Base-by-base conservation (phyloP, 73 alveolate genomes). In the Uronychia setigera region DNA sequence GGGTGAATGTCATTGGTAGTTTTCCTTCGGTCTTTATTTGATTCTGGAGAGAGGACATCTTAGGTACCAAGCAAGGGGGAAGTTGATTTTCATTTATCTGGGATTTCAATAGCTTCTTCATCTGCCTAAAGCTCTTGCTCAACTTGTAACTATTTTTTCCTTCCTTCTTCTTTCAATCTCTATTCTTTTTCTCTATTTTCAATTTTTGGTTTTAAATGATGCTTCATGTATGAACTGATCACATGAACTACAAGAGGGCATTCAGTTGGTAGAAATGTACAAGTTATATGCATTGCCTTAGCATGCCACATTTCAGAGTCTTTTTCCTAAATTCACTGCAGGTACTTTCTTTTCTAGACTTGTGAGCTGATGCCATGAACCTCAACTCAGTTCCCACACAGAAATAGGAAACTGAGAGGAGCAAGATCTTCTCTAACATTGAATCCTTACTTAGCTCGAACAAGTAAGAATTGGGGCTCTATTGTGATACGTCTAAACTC, bases 401-500 rank as follows among this genome's bases (percentile, higher is more conserved):
- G 83, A 88, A 88, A 79, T 82, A 88, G 29, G 87, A 79, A 0
- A 88, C 94, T 14, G 87, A 80, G 27, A 88, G 74, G 33, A 88
- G 83, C 9, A 88, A 77, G 1, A 88, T 88, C 80, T 88, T 88
- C 33, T 88, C 94, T 14, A 88, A 84, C 81, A 88, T 67, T 35
- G 97, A 89, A 82, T 95, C 98, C 78, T 96, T 84, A 58, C 91
- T 86, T 46, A 95, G 87, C 87, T 95, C 96, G n/a, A 30, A 60
- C 5, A 67, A 30, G 79, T 67, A 67, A 5, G 5, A 14, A 67
- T 14, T 9, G 26, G 79, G 5, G 32, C 5, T 1, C 5, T 14
- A 5, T 28, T 5, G 14, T 5, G 14, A 9, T 11, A 19, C 67
- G 19, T 46, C 67, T 11, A 46, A 9, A 35, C 59, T 74, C 94